Conservation (phyloP, 2,329 filamentous ascomycete species). For the Talaromyces sp. region DNA sequence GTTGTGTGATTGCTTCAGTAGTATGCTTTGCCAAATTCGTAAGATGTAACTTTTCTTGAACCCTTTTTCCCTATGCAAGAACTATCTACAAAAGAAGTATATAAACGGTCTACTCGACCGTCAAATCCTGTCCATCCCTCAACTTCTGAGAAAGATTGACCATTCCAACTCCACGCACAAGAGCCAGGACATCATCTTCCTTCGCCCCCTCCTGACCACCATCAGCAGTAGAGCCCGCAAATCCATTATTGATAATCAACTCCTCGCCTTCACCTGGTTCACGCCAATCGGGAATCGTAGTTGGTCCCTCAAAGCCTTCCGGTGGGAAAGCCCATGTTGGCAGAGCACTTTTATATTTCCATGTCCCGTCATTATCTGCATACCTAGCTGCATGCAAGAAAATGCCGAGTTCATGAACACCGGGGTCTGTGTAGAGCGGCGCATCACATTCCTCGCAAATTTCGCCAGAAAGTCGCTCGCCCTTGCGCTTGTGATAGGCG, state of each 20-base stretch:
- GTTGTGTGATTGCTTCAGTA: background rate
- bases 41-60: background rate
- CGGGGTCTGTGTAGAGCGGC: conserved; percentile 89
- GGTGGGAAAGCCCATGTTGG: conserved; percentile 87
- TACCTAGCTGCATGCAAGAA: conserved; percentile 93
- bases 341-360: conserved; percentile 82
- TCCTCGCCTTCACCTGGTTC: conserved; percentile 39
- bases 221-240: conserved; percentile 27
- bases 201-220: conserved; percentile 22
- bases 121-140: conserved; percentile 16
- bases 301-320: conserved; percentile 67
- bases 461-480: conserved; percentile 88
- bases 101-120: background rate
- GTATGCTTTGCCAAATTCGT: background rate
- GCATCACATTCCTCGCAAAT: conserved; percentile 79
- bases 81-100: background rate
- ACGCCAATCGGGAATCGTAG: conserved; percentile 56
- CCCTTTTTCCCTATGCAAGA: background rate
- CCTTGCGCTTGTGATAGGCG: conserved; percentile 82
- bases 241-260: conserved; percentile 39
- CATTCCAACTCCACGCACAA: conserved; percentile 37
- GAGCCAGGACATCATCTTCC: conserved; percentile 27
- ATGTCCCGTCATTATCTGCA: conserved; percentile 75
- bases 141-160: conserved; percentile 31
- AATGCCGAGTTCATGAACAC: conserved; percentile 82